phyloP scores from a whole-genome alignment of 1,284 basidiomycete genomes.

The Sanguinoderma infundibulare region DNA sequence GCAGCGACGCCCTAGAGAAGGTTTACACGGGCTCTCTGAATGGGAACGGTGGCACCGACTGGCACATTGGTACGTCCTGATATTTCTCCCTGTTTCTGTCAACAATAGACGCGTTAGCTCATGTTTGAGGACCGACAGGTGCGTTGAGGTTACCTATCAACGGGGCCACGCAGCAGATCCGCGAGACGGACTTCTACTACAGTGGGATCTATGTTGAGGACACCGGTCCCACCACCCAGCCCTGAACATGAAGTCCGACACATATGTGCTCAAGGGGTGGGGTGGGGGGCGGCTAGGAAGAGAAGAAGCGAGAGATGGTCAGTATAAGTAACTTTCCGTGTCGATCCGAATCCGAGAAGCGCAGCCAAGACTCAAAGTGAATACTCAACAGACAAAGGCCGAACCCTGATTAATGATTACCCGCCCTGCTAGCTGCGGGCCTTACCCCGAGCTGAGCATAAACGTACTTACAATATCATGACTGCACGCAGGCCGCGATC shows the following conservation, averaged over 20 bases:
- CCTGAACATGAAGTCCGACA: slow-evolving; percentile 1
- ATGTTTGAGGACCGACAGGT: slow-evolving; percentile 15
- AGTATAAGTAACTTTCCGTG: neutral
- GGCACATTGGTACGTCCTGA: slow-evolving; percentile 29
- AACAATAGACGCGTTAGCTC: neutral
- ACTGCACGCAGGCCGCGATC: no score
- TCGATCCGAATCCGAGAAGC: neutral
- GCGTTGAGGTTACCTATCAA: slow-evolving; percentile 32
- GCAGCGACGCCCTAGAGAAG: slow-evolving; percentile 28
- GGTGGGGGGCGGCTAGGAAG: neutral
- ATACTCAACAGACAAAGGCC: neutral
- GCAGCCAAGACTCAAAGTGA: neutral
- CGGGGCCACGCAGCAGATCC: slow-evolving; percentile 30
- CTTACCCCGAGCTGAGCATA: no score
- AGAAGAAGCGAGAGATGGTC: neutral
- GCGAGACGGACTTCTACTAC: slow-evolving; percentile 32
- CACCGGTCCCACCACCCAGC: slow-evolving; percentile 27
- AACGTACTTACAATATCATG: no score
- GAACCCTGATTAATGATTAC: no score
- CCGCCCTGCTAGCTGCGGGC: no score
- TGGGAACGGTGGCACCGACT: slow-evolving; percentile 34
- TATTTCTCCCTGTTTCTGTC: neutral
- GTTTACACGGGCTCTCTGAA: slow-evolving; percentile 32
- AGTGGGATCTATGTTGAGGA: slow-evolving; percentile 33
- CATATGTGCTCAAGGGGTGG: neutral